Percentiles rank a stretch among this genome's conserved stretches.
Conservation (phyloP, 1,284 basidiomycete species). For the Rhodotorula sp. region DNA sequence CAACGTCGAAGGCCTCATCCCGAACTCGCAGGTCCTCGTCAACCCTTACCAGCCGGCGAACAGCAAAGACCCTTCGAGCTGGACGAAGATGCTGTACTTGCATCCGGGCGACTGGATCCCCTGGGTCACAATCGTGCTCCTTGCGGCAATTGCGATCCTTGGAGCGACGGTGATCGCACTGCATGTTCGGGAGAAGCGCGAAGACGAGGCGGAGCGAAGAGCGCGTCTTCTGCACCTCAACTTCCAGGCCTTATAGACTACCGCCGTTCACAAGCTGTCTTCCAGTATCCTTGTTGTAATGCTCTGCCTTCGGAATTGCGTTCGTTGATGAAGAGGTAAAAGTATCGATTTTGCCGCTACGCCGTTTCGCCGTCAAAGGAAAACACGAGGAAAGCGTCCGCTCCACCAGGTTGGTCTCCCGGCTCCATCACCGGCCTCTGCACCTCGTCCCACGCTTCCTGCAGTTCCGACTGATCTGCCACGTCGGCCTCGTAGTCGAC, state of each 20-base stretch:
- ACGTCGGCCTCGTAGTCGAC: background rate
- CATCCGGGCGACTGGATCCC: conserved; percentile 96
- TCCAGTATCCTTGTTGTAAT: background rate
- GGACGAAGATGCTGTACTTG: conserved; percentile 88
- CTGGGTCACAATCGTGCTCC: conserved; percentile 85
- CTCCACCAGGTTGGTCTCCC: background rate
- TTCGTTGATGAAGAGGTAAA: background rate
- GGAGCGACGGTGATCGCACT: conserved; percentile 80
- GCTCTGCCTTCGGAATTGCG: background rate
- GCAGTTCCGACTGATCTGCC: background rate
- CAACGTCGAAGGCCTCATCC: conserved; percentile 93
- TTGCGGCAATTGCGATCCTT: conserved; percentile 70
- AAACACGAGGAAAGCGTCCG: background rate
- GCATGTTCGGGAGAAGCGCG: conserved; percentile 78
- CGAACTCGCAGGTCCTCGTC: conserved; percentile 96
- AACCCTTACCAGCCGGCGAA: conserved; percentile 64
- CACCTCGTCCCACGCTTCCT: background rate
- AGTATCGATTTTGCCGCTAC: background rate
- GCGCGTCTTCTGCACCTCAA: conserved; percentile 35
- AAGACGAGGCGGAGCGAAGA: conserved; percentile 34
- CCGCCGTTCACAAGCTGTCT: background rate
- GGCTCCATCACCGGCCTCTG: too few relatives aligned
- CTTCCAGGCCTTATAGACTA: conserved; percentile 24
- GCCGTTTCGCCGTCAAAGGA: background rate
- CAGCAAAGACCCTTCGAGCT: conserved; percentile 56